These are phyloP conservation scores for Podospora pseudocomata DNA, from an alignment of 495 filamentous ascomycete species.

Conservation along the genomic window DNA sequence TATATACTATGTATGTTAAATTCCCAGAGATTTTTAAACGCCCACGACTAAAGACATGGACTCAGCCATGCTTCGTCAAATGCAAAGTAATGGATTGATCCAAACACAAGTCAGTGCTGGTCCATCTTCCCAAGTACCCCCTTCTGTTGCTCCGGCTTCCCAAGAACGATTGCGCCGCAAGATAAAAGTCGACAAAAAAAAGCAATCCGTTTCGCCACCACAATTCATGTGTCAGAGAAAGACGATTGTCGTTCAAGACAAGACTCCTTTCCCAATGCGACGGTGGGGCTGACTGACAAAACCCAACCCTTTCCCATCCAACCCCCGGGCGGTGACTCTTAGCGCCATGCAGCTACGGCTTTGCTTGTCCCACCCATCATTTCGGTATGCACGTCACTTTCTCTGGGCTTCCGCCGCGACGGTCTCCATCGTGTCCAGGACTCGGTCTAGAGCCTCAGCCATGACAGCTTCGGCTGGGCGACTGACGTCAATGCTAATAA, in stretches of 20 bases:
- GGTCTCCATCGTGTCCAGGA: constrained; percentile 38
- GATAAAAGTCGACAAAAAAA: background rate
- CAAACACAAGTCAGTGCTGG: background rate
- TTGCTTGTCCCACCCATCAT: background rate
- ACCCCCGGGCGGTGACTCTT: background rate
- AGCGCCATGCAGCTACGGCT: background rate
- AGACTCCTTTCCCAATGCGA: background rate
- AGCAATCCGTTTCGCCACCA: background rate
- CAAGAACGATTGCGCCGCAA: background rate
- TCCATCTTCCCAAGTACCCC: constrained; percentile 4
- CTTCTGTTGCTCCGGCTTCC: background rate
- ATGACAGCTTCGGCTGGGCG: constrained; percentile 63
- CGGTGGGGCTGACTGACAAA: constrained; percentile 2
- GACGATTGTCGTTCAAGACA: background rate
- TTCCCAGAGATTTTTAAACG: constrained; percentile 7
- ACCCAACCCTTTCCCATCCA: constrained; percentile 1
- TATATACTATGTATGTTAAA: background rate
- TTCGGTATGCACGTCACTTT: constrained; percentile 18
- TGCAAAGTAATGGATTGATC: constrained; percentile 5
- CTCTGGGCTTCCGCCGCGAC: constrained; percentile 9
- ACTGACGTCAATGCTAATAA: constrained; percentile 76
- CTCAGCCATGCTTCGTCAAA: constrained; percentile 7
- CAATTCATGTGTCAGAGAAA: background rate
- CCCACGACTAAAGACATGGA: constrained; percentile 10
- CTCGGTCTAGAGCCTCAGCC: constrained; percentile 57